A percentile compares a stretch with the other conserved stretches of the same genome.
Evolutionary conservation across 768 basidiomycete genomes (phyloP).

Genomic region (Termitomyces sp.): DNA sequence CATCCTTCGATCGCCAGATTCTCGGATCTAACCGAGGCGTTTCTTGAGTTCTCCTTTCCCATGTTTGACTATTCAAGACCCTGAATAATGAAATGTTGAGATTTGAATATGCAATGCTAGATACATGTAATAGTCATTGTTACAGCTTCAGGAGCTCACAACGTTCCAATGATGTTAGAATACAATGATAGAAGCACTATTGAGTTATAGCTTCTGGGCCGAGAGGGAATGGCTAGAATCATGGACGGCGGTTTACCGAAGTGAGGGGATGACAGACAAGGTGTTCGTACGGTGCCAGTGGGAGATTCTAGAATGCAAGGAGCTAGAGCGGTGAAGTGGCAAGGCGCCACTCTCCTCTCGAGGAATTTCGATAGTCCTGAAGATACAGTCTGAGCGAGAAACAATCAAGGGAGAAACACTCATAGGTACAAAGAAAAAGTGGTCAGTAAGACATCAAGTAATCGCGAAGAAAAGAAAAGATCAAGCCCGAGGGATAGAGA

Average conservation of each 20-base stretch:
- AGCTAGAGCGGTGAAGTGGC: neutral
- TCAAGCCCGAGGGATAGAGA: neutral
- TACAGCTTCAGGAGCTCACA: neutral
- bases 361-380: slow-evolving; percentile 5
- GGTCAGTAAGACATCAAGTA: neutral
- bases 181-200: neutral
- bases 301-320: neutral
- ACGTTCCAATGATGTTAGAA: neutral
- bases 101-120: neutral
- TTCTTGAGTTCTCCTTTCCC: neutral
- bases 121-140: neutral
- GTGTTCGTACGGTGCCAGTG: neutral
- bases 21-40: neutral
- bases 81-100: neutral
- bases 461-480: neutral
- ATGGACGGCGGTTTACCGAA: neutral
- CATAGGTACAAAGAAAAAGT: neutral
- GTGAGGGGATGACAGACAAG: neutral
- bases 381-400: slow-evolving; percentile 3
- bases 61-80: neutral
- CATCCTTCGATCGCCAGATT: neutral
- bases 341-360: neutral
- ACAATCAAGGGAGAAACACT: slow-evolving; percentile 4
- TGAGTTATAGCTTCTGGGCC: neutral
- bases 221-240: neutral